Percentiles rank a stretch among this genome's conserved stretches.
These are phyloP conservation scores for Aspergillus sclerotiicarbonarius DNA, from an alignment of 495 filamentous ascomycete genomes.

Conservation along the genomic window DNA sequence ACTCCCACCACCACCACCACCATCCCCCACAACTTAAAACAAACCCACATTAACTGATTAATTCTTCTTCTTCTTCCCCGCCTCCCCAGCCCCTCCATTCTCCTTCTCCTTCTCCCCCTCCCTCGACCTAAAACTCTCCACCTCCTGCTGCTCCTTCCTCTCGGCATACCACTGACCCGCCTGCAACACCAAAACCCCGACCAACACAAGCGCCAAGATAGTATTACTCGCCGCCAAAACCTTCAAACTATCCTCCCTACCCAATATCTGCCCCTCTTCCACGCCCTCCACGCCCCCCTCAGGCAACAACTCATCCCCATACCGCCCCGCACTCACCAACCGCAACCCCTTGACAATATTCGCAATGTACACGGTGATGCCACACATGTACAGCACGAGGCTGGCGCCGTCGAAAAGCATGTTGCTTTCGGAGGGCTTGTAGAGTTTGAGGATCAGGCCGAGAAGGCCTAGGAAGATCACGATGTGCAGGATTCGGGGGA, in stretches of 20 bases:
- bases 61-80: conserved; percentile 5
- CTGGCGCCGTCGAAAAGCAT: conserved; percentile 94
- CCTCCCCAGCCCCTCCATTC: background rate
- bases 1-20: background rate
- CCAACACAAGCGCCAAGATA: conserved; percentile 84
- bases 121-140: conserved; percentile 53
- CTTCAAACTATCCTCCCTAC: conserved; percentile 80
- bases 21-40: background rate
- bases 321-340: conserved; percentile 60
- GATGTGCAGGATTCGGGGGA: conserved; percentile 90
- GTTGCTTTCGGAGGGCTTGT: conserved; percentile 87
- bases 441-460: conserved; percentile 91
- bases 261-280: conserved; percentile 41
- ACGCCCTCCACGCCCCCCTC: conserved; percentile 7
- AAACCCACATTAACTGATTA: background rate
- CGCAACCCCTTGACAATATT: conserved; percentile 94
- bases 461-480: conserved; percentile 82
- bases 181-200: conserved; percentile 90
- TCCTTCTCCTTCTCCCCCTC: conserved; percentile 42
- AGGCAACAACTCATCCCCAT: conserved; percentile 39
- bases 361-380: conserved; percentile 83
- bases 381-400: conserved; percentile 87
- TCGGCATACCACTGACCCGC: conserved; percentile 99
- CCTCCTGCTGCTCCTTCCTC: conserved; percentile 83
- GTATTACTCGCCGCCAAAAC: conserved; percentile 96